Conservation (phyloP, 2,329 filamentous ascomycete genomes). For the Anisogramma anomala region DNA sequence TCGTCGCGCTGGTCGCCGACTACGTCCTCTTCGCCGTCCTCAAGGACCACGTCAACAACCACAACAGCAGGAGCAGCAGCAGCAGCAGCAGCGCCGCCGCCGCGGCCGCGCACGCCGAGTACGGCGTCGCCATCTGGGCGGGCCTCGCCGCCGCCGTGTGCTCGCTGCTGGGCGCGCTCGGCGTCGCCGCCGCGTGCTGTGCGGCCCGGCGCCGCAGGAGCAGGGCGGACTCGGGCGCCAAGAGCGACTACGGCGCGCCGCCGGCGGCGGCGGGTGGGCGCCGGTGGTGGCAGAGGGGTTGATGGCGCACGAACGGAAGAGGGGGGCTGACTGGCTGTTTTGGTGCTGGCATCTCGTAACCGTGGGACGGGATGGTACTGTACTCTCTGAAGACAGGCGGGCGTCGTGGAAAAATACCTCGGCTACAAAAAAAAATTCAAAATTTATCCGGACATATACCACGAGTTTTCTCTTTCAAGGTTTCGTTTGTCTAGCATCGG, state of each 20-base stretch:
- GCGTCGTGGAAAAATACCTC: too few relatives aligned
- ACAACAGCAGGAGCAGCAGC: slow-evolving; percentile 41
- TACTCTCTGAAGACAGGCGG: too few relatives aligned
- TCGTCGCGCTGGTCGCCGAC: slow-evolving; percentile 41
- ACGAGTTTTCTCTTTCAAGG: too few relatives aligned
- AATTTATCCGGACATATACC: too few relatives aligned
- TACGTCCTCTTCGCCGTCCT: slow-evolving; percentile 46
- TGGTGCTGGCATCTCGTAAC: background rate
- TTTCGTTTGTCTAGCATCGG: too few relatives aligned
- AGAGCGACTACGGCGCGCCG: slow-evolving; percentile 19
- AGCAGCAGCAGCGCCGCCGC: slow-evolving; percentile 39
- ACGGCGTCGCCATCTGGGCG: slow-evolving; percentile 46
- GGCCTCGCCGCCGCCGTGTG: slow-evolving; percentile 43
- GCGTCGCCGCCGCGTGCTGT: slow-evolving; percentile 53
- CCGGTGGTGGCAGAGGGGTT: too few relatives aligned
- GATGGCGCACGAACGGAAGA: too few relatives aligned
- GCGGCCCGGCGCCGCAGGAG: slow-evolving; percentile 33
- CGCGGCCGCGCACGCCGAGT: slow-evolving; percentile 33
- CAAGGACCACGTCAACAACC: slow-evolving; percentile 39
- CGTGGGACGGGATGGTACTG: too few relatives aligned
- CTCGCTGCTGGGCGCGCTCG: slow-evolving; percentile 40
- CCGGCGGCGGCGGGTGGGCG: slow-evolving; percentile 2
- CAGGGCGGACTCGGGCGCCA: slow-evolving; percentile 20
- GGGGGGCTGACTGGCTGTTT: too few relatives aligned
- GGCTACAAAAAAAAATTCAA: too few relatives aligned